phyloP scores from a whole-genome alignment of 1,284 basidiomycete species.

The Leccinum cinnamomeum region DNA sequence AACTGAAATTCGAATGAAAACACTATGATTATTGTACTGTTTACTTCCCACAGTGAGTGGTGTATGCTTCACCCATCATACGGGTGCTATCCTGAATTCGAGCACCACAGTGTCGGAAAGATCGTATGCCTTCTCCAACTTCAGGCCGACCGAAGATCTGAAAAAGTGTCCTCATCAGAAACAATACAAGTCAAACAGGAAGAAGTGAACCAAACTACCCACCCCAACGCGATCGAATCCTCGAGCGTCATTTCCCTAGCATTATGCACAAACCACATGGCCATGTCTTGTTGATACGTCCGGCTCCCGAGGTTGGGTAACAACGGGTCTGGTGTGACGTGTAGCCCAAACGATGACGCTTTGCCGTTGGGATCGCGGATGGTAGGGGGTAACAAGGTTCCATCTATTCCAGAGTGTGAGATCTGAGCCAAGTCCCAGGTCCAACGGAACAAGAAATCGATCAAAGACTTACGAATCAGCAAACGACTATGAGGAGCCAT shows the following conservation, averaged over 20 bases:
- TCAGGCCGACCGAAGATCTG: conserved; percentile 24
- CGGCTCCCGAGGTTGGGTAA: conserved; percentile 33
- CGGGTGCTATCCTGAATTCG: conserved; percentile 23
- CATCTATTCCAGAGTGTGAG: conserved; percentile 14
- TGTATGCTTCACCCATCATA: not conserved
- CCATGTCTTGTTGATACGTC: conserved; percentile 31
- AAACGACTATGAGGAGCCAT: conserved; percentile 30
- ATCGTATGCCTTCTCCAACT: conserved; percentile 28
- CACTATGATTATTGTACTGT: too few relatives aligned
- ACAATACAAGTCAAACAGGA: not conserved
- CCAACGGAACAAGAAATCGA: not conserved
- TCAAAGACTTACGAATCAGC: conserved; percentile 27
- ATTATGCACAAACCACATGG: conserved; percentile 31
- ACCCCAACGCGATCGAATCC: conserved; percentile 26
- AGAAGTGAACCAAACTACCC: not conserved
- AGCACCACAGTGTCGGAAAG: conserved; percentile 28
- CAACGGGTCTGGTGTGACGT: conserved; percentile 30
- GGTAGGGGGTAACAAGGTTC: conserved; percentile 18
- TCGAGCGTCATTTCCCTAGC: conserved; percentile 28
- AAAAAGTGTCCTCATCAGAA: not conserved
- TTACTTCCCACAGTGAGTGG: too few relatives aligned
- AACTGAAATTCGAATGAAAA: too few relatives aligned
- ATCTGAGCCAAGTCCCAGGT: not conserved
- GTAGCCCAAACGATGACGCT: conserved; percentile 7
- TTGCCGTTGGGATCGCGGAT: conserved; percentile 4